Evolutionary conservation across 179 eudicot genomes (phyloP).

Genomic region (Beta lomatogona): DNA sequence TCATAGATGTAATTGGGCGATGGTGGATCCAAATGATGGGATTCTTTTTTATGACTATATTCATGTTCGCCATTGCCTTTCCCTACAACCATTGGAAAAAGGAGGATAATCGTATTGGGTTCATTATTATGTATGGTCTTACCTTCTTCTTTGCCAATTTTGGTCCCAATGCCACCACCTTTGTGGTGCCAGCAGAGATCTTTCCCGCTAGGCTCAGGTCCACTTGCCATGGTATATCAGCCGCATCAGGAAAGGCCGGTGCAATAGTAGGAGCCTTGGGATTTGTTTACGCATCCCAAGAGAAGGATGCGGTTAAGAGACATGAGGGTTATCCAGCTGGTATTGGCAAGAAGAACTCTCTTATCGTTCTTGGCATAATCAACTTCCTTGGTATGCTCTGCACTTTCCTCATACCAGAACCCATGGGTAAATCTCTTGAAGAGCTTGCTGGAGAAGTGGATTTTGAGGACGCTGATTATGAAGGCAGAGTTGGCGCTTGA

Average conservation of each 20-base stretch:
- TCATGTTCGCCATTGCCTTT: conserved; percentile 30
- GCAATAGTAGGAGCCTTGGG: conserved; percentile 40
- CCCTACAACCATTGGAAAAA: conserved; percentile 24
- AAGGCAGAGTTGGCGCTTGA: neutral
- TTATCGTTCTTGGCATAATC: conserved; percentile 26
- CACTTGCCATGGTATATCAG: conserved; percentile 45
- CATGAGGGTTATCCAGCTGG: conserved; percentile 23
- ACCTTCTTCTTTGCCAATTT: conserved; percentile 34
- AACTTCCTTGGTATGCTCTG: conserved; percentile 34
- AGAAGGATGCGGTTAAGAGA: neutral
- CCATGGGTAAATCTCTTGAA: conserved; percentile 38
- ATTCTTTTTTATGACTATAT: conserved; percentile 30
- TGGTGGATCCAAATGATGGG: conserved; percentile 29
- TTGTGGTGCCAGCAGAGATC: conserved; percentile 32
- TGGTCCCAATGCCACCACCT: conserved; percentile 31
- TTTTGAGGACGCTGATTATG: neutral
- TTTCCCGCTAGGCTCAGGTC: conserved; percentile 44
- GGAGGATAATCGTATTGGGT: conserved; percentile 21
- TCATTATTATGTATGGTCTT: conserved; percentile 24
- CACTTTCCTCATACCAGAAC: conserved; percentile 36
- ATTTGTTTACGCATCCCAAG: conserved; percentile 34
- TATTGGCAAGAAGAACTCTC: conserved; percentile 31
- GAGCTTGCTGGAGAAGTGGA: conserved; percentile 31
- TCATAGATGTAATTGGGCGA: conserved; percentile 28
- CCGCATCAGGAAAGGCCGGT: conserved; percentile 42